Evolutionary conservation across 2,329 filamentous ascomycete genomes (phyloP).

Genomic region (Pyrenophora tritici-repentis): DNA sequence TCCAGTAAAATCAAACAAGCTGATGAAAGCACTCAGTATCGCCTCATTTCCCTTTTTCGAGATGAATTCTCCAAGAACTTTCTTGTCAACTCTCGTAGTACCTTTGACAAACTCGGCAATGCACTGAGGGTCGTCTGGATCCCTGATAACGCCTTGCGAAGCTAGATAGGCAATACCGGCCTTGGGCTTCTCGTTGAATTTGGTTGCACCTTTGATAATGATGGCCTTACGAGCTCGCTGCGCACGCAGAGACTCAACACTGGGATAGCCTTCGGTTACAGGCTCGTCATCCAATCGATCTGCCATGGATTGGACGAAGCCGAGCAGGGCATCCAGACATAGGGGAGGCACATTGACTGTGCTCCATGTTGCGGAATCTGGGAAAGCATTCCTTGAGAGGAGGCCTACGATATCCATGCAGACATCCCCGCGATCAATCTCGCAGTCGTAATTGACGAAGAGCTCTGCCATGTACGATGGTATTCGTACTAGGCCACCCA

Average conservation of each 20-base stretch:
- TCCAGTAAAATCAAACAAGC: slow-evolving; percentile 83
- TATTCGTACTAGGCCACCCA: slow-evolving; percentile 89
- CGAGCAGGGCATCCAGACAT: slow-evolving; percentile 87
- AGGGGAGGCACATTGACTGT: slow-evolving; percentile 96
- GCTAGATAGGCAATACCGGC: slow-evolving; percentile 83
- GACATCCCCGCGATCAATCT: slow-evolving; percentile 85
- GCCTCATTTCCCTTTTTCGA: slow-evolving; percentile 87
- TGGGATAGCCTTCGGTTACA: slow-evolving; percentile 66
- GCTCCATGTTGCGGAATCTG: slow-evolving; percentile 97
- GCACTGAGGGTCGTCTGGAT: slow-evolving; percentile 72
- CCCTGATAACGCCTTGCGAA: slow-evolving; percentile 81
- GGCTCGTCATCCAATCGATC: slow-evolving; percentile 79
- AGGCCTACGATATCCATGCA: slow-evolving; percentile 96
- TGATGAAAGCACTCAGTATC: slow-evolving; percentile 83
- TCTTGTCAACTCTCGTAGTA: slow-evolving; percentile 87
- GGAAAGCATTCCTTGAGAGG: slow-evolving; percentile 89
- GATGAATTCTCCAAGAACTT: slow-evolving; percentile 86
- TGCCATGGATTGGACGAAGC: slow-evolving; percentile 89
- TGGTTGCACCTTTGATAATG: slow-evolving; percentile 83
- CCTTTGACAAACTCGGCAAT: slow-evolving; percentile 88
- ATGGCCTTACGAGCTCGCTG: slow-evolving; percentile 81
- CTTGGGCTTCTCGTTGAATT: slow-evolving; percentile 96
- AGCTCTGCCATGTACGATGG: slow-evolving; percentile 93
- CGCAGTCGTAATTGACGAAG: slow-evolving; percentile 98
- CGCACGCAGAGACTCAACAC: slow-evolving; percentile 67